Base-by-base conservation (phyloP, 2,329 filamentous ascomycete species). In the Fusarium bactridioides region DNA sequence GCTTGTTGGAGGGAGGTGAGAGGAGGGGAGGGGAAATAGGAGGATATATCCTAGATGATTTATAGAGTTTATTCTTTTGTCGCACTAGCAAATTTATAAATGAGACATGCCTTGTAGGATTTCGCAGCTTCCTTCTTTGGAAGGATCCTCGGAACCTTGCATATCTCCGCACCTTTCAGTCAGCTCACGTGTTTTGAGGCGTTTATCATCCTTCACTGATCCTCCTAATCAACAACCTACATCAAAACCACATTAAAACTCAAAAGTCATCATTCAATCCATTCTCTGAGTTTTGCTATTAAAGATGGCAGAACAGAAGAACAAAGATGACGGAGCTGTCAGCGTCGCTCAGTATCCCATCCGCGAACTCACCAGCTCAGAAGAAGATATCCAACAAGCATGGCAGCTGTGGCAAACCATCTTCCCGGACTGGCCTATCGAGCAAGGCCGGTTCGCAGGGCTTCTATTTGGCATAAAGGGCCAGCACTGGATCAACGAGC, bases 371-470 rank as follows among this genome's bases (percentile, higher is more conserved):
- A 61, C 62, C 15, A 63, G 10, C 15, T 68, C 67, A 6, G 64
- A 72, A 0, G 45, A 77, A 27, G 74, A 77, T 31, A 31, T 71
- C 10, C 62, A 65, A 4, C 55, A 65, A 21, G 37, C 74, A 51
- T 76, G 69, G 63, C 29, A 67, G 4, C 27, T 77, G 29, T 77
- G 76, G 76, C 69, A 76, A 2, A 19, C 16, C 18, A 63, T 77
- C 40, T 77, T 77, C 7, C 60, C 73, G 3, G 40, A 63, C 21
- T 78, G 76, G 76, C 68, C 67, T 1, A 69, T 77, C 9, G 68
- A 66, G 2, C 31, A 54, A 13, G 4, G 35, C 0, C 62, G 76
- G 1, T 35, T 77, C 12, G 4, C 37, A 21, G 64, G 51, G 10
- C 40, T 77, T 12, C 41, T 77, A 0, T 62, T 40, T n/a, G 23